Conservation (phyloP, 1,284 basidiomycete species). For the Agroathelia rolfsii region DNA sequence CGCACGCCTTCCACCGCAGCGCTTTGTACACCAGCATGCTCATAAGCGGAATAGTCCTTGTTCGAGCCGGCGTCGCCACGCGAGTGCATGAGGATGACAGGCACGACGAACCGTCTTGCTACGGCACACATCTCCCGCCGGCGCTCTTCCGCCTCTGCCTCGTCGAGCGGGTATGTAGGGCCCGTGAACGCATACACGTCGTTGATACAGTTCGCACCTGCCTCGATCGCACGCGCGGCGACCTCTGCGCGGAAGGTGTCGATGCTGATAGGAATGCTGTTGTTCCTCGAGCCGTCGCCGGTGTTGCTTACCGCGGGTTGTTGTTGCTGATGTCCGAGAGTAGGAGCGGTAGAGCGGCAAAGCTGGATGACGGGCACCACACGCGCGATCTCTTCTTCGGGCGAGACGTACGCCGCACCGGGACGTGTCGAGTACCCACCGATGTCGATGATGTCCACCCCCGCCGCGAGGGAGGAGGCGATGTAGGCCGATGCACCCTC, state of each 20-base stretch:
- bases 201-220: conserved; percentile 91
- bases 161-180: conserved; percentile 36
- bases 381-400: conserved; percentile 66
- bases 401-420: conserved; percentile 55
- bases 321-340: conserved; percentile 30
- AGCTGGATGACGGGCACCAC: conserved; percentile 65
- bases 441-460: conserved; percentile 81
- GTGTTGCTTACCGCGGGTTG: conserved; percentile 5
- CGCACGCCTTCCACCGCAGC: conserved; percentile 52
- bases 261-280: conserved; percentile 62
- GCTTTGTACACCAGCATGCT: conserved; percentile 21
- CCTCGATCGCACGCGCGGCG: conserved; percentile 65
- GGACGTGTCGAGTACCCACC: conserved; percentile 94
- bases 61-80: conserved; percentile 69
- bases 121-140: conserved; percentile 55
- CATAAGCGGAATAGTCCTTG: conserved; percentile 55
- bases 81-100: conserved; percentile 91
- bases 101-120: conserved; percentile 53
- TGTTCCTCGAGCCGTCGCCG: conserved; percentile 13
- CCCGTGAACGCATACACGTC: conserved; percentile 84
- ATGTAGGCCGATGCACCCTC: conserved; percentile 42
- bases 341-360: conserved; percentile 28
- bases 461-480: conserved; percentile 33
- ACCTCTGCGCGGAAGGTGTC: conserved; percentile 90
- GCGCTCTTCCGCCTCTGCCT: conserved; percentile 24